These are phyloP conservation scores for Dactylellina cionopaga DNA, from an alignment of 2,329 filamentous ascomycete genomes.

Conservation along the genomic window DNA sequence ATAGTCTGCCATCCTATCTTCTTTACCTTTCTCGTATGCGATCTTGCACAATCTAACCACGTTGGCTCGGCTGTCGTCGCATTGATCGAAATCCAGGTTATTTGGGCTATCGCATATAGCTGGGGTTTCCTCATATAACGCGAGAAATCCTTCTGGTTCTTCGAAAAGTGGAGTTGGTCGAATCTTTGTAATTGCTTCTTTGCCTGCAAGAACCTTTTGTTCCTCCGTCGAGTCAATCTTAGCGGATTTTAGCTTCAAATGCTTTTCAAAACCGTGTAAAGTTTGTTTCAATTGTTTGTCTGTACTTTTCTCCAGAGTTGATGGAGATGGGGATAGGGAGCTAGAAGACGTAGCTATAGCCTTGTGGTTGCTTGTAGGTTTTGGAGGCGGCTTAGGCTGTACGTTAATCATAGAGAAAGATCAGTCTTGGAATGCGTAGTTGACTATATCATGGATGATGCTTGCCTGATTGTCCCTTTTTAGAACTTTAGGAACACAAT, in stretches of 20 bases:
- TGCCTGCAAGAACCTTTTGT: constrained; percentile 9
- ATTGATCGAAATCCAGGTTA: constrained; percentile 18
- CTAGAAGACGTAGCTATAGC: not conserved
- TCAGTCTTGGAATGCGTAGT: too few relatives aligned
- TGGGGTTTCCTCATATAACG: constrained; percentile 27
- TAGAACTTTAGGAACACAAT: constrained; percentile 30
- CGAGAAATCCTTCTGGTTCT: constrained; percentile 21
- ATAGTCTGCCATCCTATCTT: constrained; percentile 27
- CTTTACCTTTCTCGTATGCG: constrained; percentile 39
- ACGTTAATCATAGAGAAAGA: too few relatives aligned
- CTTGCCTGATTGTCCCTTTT: constrained; percentile 22
- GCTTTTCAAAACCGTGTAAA: constrained; percentile 23
- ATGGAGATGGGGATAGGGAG: not conserved
- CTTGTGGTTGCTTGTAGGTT: constrained; percentile 2
- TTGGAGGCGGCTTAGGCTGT: constrained; percentile 39
- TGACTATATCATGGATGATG: not conserved
- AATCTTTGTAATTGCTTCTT: not conserved
- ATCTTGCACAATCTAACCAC: constrained; percentile 34
- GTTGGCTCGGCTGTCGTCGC: constrained; percentile 35
- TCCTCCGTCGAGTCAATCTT: not conserved
- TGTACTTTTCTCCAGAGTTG: constrained; percentile 3
- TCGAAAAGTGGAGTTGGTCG: not conserved
- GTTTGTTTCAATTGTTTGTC: constrained; percentile 22
- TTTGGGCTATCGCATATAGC: not conserved
- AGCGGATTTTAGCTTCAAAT: constrained; percentile 10